Evolutionary conservation across 75 land plant species (phyloP).

Genomic region (Azolla pinnata): DNA sequence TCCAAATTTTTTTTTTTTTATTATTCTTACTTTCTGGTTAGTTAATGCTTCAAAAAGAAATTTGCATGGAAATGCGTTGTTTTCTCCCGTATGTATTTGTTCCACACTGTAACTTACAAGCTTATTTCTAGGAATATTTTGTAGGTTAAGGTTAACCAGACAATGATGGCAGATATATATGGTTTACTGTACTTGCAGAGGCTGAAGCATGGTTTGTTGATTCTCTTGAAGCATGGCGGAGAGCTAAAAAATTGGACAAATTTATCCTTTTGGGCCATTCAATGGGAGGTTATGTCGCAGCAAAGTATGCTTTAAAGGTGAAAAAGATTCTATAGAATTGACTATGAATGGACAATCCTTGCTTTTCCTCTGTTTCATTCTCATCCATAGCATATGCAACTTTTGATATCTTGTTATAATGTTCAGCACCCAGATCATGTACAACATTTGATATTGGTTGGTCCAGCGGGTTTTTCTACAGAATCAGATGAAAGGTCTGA

Average conservation of each 20-base stretch:
- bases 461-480: constrained; percentile 27
- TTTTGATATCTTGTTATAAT: not conserved
- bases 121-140: not conserved
- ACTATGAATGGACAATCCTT: too few relatives aligned
- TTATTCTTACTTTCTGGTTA: too few relatives aligned
- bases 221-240: constrained; percentile 35
- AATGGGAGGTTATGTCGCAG: constrained; percentile 27
- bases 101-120: too few relatives aligned
- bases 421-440: constrained; percentile 33
- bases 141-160: not conserved
- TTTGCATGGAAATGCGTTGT: too few relatives aligned
- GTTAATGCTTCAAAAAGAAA: too few relatives aligned
- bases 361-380: too few relatives aligned
- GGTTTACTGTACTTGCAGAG: constrained; percentile 7
- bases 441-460: constrained; percentile 27
- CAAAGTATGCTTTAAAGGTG: constrained; percentile 34
- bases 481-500: constrained; percentile 10
- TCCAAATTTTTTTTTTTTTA: too few relatives aligned
- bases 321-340: not conserved
- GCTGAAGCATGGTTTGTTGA: constrained; percentile 37
- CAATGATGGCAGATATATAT: not conserved
- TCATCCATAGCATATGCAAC: not conserved
- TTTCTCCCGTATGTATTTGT: too few relatives aligned
- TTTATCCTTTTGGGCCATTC: constrained; percentile 34
- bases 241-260: constrained; percentile 24